These are phyloP conservation scores for Guadua angustifolia DNA, from an alignment of 176 grass and related monocot species.

Conservation along the genomic window DNA sequence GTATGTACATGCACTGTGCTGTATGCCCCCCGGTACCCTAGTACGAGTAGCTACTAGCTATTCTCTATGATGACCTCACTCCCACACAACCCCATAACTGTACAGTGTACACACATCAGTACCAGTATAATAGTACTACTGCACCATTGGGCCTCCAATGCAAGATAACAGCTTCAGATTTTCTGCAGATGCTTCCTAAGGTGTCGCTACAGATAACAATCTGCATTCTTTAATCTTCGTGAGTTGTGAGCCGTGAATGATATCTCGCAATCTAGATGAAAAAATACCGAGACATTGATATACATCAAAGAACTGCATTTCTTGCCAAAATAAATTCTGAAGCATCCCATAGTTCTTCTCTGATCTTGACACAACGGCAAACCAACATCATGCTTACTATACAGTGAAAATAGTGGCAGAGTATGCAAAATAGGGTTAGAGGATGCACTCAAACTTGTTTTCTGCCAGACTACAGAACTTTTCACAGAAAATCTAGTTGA, in stretches of 20 bases:
- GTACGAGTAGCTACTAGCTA: conserved; percentile 8
- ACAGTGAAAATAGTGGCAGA: conserved; percentile 4
- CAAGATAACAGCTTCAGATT: too few species aligned
- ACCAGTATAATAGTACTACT: background rate
- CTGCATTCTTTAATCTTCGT: background rate
- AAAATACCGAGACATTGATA: background rate
- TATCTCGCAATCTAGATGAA: background rate
- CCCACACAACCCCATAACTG: conserved; percentile 10
- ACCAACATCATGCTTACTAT: background rate
- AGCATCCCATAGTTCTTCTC: background rate
- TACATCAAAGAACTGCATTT: background rate
- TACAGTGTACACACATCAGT: background rate
- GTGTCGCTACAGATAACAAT: background rate
- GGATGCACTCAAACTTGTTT: background rate
- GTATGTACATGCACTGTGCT: conserved; percentile 20
- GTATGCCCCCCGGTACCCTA: conserved; percentile 1
- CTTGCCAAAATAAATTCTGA: background rate
- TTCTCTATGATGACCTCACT: conserved; percentile 40
- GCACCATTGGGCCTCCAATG: too few species aligned
- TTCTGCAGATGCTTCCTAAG: too few species aligned
- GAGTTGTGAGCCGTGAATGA: too few species aligned
- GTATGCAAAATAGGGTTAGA: background rate
- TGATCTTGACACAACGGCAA: background rate
- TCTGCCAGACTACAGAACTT: conserved; percentile 25
- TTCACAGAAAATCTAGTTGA: conserved; percentile 39